Evolutionary conservation across 2,329 filamentous ascomycete genomes (phyloP).

Genomic region (Pseudocercospora cruenta): DNA sequence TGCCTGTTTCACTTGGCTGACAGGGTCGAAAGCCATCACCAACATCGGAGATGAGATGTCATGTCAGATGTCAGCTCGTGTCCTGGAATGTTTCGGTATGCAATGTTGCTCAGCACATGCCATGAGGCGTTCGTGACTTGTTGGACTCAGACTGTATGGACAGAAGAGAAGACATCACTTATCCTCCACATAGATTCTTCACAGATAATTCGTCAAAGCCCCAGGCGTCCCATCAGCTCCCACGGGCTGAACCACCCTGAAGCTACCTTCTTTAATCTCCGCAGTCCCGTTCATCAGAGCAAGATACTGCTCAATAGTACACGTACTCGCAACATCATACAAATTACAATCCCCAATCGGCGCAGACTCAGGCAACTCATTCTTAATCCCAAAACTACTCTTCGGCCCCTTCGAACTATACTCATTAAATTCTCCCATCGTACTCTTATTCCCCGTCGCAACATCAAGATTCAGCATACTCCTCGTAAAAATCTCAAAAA

Average conservation of each 20-base stretch:
- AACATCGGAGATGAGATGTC: not conserved
- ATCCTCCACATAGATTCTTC: not conserved
- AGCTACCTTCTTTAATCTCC: conserved; percentile 46
- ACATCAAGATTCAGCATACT: conserved; percentile 57
- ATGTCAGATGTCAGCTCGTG: not conserved
- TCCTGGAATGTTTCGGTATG: not conserved
- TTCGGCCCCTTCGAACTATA: conserved; percentile 47
- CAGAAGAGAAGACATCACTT: too few species aligned
- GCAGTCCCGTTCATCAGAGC: conserved; percentile 51
- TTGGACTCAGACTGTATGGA: too few species aligned
- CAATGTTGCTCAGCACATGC: not conserved
- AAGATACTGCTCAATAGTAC: conserved; percentile 49
- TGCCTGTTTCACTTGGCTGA: not conserved
- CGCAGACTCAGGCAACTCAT: conserved; percentile 45
- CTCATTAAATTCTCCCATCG: conserved; percentile 41
- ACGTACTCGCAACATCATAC: conserved; percentile 43
- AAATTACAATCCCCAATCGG: conserved; percentile 49
- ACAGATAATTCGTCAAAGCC: not conserved
- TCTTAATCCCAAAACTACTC: conserved; percentile 50
- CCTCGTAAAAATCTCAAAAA: conserved; percentile 59
- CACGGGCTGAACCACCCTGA: conserved; percentile 41
- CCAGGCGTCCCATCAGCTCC: conserved; percentile 2
- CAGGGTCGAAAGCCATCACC: not conserved
- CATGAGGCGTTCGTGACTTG: too few species aligned
- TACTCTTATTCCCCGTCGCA: conserved; percentile 55